Evolutionary conservation across 306 rosid genomes (phyloP).

Genomic region (Hylodesmum podocarpum): DNA sequence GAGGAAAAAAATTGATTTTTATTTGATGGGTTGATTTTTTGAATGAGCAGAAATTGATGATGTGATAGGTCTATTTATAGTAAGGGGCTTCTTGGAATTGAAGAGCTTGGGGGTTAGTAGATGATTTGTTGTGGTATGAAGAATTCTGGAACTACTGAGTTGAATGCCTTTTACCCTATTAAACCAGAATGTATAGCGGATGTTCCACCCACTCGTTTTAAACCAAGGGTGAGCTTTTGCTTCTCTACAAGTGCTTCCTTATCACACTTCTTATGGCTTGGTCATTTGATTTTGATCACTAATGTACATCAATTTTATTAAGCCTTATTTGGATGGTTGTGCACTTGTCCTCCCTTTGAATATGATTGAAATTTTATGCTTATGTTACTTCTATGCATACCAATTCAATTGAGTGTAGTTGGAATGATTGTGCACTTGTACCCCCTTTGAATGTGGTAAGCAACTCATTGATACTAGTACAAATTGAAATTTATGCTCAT

Average conservation of each 20-base stretch:
- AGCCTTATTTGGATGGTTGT: background rate
- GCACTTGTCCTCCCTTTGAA: background rate
- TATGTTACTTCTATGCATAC: background rate
- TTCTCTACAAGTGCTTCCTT: background rate
- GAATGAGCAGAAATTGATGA: slow-evolving; percentile 30
- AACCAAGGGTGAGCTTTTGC: slow-evolving; percentile 64
- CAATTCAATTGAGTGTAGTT: background rate
- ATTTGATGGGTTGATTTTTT: slow-evolving; percentile 19
- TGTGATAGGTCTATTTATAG: slow-evolving; percentile 37
- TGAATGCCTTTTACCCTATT: slow-evolving; percentile 50
- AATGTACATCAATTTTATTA: background rate
- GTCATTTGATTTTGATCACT: background rate
- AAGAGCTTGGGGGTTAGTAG: slow-evolving; percentile 17
- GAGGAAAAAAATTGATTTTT: background rate
- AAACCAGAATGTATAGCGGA: slow-evolving; percentile 43
- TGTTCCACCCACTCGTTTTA: slow-evolving; percentile 69
- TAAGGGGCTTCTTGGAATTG: background rate
- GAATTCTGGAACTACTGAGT: slow-evolving; percentile 46
- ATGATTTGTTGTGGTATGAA: slow-evolving; percentile 35
- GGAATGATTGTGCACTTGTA: background rate
- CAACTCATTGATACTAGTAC: background rate
- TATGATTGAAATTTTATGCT: background rate
- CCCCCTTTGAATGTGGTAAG: background rate
- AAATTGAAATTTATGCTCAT: background rate
- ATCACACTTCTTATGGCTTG: background rate